Base-by-base conservation (phyloP, 164 flowering plant species). In the Umbilicus rupestris region DNA sequence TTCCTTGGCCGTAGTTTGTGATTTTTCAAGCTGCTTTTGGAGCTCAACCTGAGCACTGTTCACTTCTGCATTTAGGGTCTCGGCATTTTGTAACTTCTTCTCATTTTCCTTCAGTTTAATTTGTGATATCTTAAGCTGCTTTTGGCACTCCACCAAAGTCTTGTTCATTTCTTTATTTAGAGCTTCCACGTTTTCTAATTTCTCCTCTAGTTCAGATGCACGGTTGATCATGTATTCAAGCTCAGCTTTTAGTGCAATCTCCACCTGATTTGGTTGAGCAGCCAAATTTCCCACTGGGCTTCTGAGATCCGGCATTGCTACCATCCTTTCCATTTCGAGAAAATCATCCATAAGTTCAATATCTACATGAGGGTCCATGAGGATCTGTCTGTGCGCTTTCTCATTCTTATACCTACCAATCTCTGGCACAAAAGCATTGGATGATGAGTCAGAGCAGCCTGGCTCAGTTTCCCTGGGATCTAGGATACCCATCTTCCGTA, bases 241-340 rank as follows among this genome's bases (percentile, higher is more conserved):
- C 66, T 78, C 81, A 30, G 64, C 57, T 57, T 65, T 69, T 46
- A 73, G 60, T 22, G 62, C 3, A 33, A 5, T 62, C 49, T 71
- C 74, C 63, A 30, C 65, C 24, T 26, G 68, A 30, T 39, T 57
- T 11, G 70, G 62, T 62, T 65, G 65, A 45, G 52, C 64, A 29
- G 55, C 26, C 39, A 52, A 31, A 57, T 60, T 19, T 30, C 37
- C 44, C 45, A 68, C n/a, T 19, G 39, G 64, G 29, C 58, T 73
- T 55, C 35, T 49, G 4, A 19, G 58, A 41, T 68, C 73, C 19
- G 79, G 76, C 45, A 65, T n/a, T 4, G 74, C 72, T 16, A 72
- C 83, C 28, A 79, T 70, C 71, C 71, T 77, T 71, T 83, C 86
- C 84, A 83, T 79, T 67, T 83, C 82, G 7, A 81, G 80, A 70